Evolutionary conservation across 768 basidiomycete genomes (phyloP), one percentile per base, ranked within the genome.

Genomic region (Tylopilus intermedius): DNA sequence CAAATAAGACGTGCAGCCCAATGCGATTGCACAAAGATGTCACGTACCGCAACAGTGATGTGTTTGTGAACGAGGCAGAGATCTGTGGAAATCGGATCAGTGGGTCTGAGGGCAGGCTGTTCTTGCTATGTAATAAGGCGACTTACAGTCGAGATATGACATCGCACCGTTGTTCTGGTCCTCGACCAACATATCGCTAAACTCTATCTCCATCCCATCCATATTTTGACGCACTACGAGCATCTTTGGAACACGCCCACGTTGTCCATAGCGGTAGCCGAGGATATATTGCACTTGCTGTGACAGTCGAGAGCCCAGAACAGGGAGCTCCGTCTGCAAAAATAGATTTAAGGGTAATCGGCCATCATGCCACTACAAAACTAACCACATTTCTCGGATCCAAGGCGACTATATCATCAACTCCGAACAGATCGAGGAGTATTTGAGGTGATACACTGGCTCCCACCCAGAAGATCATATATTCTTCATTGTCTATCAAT

Each of bases 131-230:
- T 47, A 38, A 49, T 47, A 44, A 50, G 37, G 41, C 43, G 6
- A 76, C 84, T 58, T 62, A 95, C 93, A 94, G 66, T 96, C 92
- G 5, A 85, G 70, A 71, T 95, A 96, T 1, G 90, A 86, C 83
- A 94, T 80, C 0, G 86, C 87, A n/a, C 90, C 94, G 61, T 95
- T 96, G 65, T 99, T 99, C 67, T 87, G 82, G 70, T 99, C 96
- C 73, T 99, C 96, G 24, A 96, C 84, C 11, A 99, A 77, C 89
- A 96, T 89, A 71, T 99, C 96, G 58, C 88, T 89, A 62, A 95
- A 97, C 68, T 98, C 96, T 42, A 98, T 81, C 72, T 99, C 95
- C 47, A 82, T 74, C 11, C 82, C 95, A 64, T 99, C 96, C 67
- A 94, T 75, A 65, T 96, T 91, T 67, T 98, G 96, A 8, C 96